Percentiles rank a stretch among this genome's conserved stretches.
Evolutionary conservation across 1,284 basidiomycete genomes (phyloP).

Genomic region (Cutaneotrichosporon cavernicola): DNA sequence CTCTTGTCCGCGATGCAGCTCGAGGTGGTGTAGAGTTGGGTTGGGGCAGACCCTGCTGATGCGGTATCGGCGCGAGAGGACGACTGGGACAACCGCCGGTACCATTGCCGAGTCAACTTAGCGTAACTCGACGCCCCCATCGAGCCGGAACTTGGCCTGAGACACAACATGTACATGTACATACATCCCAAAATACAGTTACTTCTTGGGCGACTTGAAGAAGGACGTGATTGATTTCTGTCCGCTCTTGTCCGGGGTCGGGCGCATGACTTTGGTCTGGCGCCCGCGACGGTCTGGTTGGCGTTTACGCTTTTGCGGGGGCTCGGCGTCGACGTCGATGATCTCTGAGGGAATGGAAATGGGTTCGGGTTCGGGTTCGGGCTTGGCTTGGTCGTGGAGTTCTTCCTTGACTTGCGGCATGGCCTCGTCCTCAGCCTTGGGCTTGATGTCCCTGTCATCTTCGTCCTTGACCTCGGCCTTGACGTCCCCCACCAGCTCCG

Average conservation of each 20-base stretch:
- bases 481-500: neutral
- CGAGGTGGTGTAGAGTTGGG: too few species aligned
- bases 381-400: neutral
- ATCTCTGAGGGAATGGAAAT: neutral
- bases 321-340: slow-evolving; percentile 11
- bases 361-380: neutral
- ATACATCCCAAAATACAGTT: neutral
- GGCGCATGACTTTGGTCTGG: slow-evolving; percentile 39
- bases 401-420: neutral
- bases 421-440: too few species aligned
- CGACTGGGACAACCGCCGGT: too few species aligned
- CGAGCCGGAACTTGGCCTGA: neutral
- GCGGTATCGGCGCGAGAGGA: too few species aligned
- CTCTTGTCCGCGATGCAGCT: too few species aligned
- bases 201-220: slow-evolving; percentile 38
- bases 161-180: neutral
- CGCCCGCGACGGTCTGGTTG: slow-evolving; percentile 29
- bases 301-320: neutral
- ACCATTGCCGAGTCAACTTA: too few species aligned
- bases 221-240: slow-evolving; percentile 45
- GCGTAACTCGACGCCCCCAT: too few species aligned
- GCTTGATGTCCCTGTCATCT: too few species aligned
- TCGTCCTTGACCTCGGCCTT: neutral
- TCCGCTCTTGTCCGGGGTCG: slow-evolving; percentile 23
- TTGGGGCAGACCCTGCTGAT: too few species aligned